Evolutionary conservation across 352 stramenopile genomes (phyloP), one percentile per base, ranked within the genome.

Genomic region (Phytophthora pseudosyringae): DNA sequence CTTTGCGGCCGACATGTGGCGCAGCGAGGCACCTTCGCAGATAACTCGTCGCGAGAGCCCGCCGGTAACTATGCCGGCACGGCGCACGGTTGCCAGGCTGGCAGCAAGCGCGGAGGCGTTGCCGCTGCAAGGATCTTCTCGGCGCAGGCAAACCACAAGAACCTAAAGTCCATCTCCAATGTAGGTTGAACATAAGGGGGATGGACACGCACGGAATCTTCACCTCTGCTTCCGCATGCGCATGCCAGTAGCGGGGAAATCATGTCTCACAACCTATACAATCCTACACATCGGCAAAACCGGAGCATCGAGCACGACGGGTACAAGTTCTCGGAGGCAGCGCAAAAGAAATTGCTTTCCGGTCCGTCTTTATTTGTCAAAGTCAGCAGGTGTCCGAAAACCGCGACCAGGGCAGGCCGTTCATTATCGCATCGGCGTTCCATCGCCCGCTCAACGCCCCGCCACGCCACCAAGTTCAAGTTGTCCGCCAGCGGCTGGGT

Each of bases 381-480:
- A 67, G 59, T 61, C 59, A 62, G 59, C 56, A 56, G 33, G 40
- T 54, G 43, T 31, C 44, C 13, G 18, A 29, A 55, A 54, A 18
- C 13, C n/a, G 29, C 31, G 31, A 41, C 31, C 36, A 40, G 39
- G 32, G 47, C 26, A 9, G 44, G 18, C 59, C 43, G 49, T 62
- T 51, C 41, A 60, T 59, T 66, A 64, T 65, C 21, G 45, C 53
- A 47, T 69, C 47, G 21, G 26, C 31, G 26, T 3, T 6, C 31
- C 13, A 58, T 35, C 43, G 25, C 11, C 21, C 21, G 21, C 4
- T 43, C 44, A 26, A 15, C 36, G 47, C 51, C 47, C 25, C 55
- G 33, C 36, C 21, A 41, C 48, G 40, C 48, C 31, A 16, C 60
- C 29, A 70, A 75, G 67, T 75, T 75, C 67, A 72, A 75, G 56